A percentile compares a stretch with the other conserved stretches of the same genome.
Evolutionary conservation across 2,329 filamentous ascomycete genomes (phyloP).

Genomic region (Pyricularia grisea): DNA sequence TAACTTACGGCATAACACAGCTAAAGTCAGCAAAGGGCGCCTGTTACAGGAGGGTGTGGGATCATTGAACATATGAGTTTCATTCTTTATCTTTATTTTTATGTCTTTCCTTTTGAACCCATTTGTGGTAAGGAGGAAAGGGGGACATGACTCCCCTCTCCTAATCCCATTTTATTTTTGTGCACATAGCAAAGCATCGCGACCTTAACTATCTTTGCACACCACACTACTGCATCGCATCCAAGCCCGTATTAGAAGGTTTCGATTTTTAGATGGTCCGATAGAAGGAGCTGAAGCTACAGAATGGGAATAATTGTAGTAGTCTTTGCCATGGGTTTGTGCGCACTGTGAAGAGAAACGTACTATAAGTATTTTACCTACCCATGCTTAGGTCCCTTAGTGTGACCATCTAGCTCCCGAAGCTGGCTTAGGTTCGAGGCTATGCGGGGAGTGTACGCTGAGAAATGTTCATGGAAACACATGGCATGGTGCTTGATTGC

Average conservation of each 20-base stretch:
- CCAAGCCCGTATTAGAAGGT: not conserved
- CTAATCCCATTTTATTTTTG: not conserved
- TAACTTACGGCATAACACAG: not conserved
- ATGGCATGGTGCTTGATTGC: no score
- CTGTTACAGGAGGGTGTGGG: not conserved
- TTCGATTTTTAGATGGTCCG: not conserved
- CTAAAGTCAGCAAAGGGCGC: not conserved
- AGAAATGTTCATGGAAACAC: no score
- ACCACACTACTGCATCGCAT: not conserved
- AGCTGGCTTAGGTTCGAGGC: not conserved
- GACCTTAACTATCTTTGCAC: not conserved
- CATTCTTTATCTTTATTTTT: not conserved
- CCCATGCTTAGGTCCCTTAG: not conserved
- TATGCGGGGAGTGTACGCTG: not conserved
- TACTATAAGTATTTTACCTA: not conserved
- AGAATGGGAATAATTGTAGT: not conserved
- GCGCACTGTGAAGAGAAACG: not conserved
- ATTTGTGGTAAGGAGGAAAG: not conserved
- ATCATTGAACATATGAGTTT: conserved; percentile 3
- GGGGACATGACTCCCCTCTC: not conserved
- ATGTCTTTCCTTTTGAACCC: conserved; percentile 2
- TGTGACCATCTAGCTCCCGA: not conserved
- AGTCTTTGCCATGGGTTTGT: not conserved
- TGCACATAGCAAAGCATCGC: not conserved
- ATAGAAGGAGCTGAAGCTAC: not conserved